phyloP scores from a whole-genome alignment of 2,329 filamentous ascomycete species.

The Xylariaceae sp. region DNA sequence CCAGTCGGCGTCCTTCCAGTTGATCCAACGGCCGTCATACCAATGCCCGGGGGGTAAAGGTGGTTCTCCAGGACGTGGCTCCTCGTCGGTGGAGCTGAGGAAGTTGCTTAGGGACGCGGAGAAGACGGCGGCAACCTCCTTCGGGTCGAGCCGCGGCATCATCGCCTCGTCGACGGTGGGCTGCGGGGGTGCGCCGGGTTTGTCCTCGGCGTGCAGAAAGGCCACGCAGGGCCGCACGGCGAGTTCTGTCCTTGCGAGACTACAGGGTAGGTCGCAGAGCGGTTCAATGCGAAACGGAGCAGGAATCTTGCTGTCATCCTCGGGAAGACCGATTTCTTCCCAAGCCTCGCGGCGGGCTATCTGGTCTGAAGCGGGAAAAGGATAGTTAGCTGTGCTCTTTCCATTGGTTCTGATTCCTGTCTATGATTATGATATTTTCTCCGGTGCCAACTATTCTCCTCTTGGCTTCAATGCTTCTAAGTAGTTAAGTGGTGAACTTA shows the following conservation, averaged over 20 bases:
- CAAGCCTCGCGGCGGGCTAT: constrained; percentile 86
- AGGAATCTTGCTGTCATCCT: constrained; percentile 64
- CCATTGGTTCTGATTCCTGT: not conserved
- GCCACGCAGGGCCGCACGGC: constrained; percentile 74
- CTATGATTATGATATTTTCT: not conserved
- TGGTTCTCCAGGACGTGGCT: constrained; percentile 32
- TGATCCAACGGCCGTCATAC: constrained; percentile 81
- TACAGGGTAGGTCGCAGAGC: constrained; percentile 77
- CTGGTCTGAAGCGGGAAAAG: constrained; percentile 55
- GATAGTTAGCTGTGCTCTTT: too few species aligned
- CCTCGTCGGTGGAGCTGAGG: constrained; percentile 57
- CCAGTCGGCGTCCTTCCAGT: constrained; percentile 78
- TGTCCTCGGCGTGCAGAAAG: constrained; percentile 63
- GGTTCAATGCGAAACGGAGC: constrained; percentile 80
- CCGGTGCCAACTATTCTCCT: not conserved
- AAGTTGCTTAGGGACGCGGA: constrained; percentile 86
- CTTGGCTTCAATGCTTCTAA: not conserved
- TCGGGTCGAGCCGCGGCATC: constrained; percentile 78
- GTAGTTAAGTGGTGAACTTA: constrained; percentile 35
- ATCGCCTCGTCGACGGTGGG: constrained; percentile 63
- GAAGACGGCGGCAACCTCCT: constrained; percentile 92
- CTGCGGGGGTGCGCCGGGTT: constrained; percentile 17
- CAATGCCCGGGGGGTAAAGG: constrained; percentile 57
- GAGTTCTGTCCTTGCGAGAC: constrained; percentile 68
- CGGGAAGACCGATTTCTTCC: constrained; percentile 88